These are phyloP conservation scores for Alternaria incomplexa DNA, from an alignment of 2,329 filamentous ascomycete genomes.

Conservation along the genomic window DNA sequence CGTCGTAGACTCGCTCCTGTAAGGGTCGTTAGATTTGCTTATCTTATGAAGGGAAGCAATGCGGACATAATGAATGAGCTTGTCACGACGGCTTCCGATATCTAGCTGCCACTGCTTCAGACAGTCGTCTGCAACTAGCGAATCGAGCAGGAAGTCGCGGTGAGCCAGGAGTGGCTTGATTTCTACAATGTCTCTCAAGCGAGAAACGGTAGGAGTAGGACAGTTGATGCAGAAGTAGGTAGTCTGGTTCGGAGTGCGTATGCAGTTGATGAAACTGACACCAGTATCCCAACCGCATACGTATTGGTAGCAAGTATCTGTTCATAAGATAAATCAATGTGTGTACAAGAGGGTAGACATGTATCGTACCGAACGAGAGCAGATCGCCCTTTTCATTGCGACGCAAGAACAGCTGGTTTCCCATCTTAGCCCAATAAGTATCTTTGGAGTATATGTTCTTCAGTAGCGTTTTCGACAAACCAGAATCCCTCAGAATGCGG, in stretches of 20 bases:
- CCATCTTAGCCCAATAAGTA: constrained; percentile 34
- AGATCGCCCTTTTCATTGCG: constrained; percentile 10
- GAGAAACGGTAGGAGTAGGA: constrained; percentile 9
- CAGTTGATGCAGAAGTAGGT: constrained; percentile 35
- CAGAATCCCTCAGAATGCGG: constrained; percentile 11
- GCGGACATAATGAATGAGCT: constrained; percentile 1
- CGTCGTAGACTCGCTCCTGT: constrained; percentile 16
- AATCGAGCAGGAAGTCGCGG: constrained; percentile 28
- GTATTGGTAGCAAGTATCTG: constrained; percentile 30
- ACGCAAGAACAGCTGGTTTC: constrained; percentile 18
- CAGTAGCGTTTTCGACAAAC: constrained; percentile 20
- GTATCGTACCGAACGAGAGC: constrained; percentile 18
- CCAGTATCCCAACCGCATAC: constrained; percentile 28
- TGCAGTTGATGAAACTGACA: constrained; percentile 24
- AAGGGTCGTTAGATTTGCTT: too few species aligned
- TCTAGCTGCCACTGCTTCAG: constrained; percentile 26
- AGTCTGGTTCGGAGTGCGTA: constrained; percentile 10
- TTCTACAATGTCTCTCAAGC: constrained; percentile 13
- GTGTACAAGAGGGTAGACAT: too few species aligned
- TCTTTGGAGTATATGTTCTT: constrained; percentile 19
- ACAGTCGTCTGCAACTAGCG: constrained; percentile 25
- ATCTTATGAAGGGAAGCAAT: not conserved
- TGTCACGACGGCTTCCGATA: constrained; percentile 20
- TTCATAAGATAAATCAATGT: not conserved
- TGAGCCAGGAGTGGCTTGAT: constrained; percentile 9